Evolutionary conservation across 169 alveolate species (phyloP).

Genomic region (Nephromyces sp.): DNA sequence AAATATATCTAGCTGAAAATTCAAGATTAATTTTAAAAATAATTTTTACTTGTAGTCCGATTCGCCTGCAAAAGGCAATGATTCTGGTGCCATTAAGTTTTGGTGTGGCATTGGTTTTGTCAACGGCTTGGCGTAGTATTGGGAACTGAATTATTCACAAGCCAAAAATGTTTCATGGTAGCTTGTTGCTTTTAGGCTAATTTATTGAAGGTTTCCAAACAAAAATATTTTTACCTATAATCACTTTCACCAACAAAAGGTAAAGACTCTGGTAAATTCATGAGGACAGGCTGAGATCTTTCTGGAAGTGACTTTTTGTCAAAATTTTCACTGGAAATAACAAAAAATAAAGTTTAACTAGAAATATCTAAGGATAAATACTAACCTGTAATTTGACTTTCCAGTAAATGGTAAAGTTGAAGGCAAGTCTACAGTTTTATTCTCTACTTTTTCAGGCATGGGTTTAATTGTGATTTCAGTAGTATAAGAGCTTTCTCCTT

Average conservation of each 20-base stretch:
- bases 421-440: conserved; percentile 10
- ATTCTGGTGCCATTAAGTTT: conserved; percentile 14
- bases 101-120: conserved; percentile 32
- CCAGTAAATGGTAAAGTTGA: conserved; percentile 45
- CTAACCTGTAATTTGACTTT: conserved; percentile 22
- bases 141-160: conserved; percentile 44
- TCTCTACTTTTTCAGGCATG: conserved; percentile 29
- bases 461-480: conserved; percentile 43
- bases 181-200: too few species aligned
- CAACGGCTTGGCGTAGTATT: conserved; percentile 48
- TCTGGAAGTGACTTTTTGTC: too few species aligned
- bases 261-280: conserved; percentile 27
- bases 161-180: too few species aligned
- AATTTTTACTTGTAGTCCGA: conserved; percentile 39
- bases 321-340: too few species aligned
- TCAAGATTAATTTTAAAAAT: too few species aligned
- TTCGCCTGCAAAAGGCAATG: conserved; percentile 46
- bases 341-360: too few species aligned
- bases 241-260: conserved; percentile 46
- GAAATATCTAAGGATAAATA: conserved; percentile 12
- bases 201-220: too few species aligned
- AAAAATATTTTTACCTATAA: conserved; percentile 43
- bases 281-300: conserved; percentile 13
- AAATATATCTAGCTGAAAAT: too few species aligned
- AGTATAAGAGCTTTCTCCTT: conserved; percentile 38